These are phyloP conservation scores for Marasmius fiardii DNA, from an alignment of 1,284 basidiomycete genomes.

Conservation along the genomic window DNA sequence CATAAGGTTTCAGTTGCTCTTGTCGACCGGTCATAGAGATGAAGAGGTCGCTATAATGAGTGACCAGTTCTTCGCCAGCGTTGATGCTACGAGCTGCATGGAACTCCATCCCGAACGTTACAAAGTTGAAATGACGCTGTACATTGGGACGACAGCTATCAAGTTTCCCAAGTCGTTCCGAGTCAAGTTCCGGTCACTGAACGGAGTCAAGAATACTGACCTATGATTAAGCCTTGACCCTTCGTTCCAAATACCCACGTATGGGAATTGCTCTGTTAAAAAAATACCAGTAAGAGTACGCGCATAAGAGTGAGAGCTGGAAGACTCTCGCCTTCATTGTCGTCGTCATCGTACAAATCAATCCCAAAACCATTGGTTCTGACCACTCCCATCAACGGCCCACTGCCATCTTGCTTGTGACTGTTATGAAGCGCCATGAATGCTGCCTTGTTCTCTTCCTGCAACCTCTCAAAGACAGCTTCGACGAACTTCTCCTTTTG, in stretches of 20 bases:
- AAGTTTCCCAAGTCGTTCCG: neutral
- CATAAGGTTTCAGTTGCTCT: constrained; percentile 4
- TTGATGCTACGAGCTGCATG: constrained; percentile 6
- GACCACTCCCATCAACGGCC: constrained; percentile 3
- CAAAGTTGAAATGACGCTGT: neutral
- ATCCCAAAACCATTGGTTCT: constrained; percentile 1
- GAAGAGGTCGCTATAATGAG: neutral
- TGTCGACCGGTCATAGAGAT: neutral
- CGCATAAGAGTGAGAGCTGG: too few relatives aligned
- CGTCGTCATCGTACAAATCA: neutral
- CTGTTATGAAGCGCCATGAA: constrained; percentile 6
- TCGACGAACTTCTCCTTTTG: constrained; percentile 1
- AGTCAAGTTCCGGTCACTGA: neutral
- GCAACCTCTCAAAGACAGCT: constrained; percentile 2
- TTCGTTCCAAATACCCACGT: constrained; percentile 3
- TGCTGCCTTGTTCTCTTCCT: neutral
- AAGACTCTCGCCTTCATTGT: too few relatives aligned
- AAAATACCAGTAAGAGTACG: neutral
- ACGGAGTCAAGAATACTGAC: neutral
- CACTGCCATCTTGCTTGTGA: constrained; percentile 8
- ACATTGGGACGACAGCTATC: constrained; percentile 7
- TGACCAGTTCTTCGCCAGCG: constrained; percentile 8
- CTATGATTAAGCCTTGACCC: constrained; percentile 18
- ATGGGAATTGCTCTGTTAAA: neutral
- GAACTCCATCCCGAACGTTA: constrained; percentile 7